Evolutionary conservation across 805 yeast genomes (phyloP).

Genomic region (Yarrowia sp.): DNA sequence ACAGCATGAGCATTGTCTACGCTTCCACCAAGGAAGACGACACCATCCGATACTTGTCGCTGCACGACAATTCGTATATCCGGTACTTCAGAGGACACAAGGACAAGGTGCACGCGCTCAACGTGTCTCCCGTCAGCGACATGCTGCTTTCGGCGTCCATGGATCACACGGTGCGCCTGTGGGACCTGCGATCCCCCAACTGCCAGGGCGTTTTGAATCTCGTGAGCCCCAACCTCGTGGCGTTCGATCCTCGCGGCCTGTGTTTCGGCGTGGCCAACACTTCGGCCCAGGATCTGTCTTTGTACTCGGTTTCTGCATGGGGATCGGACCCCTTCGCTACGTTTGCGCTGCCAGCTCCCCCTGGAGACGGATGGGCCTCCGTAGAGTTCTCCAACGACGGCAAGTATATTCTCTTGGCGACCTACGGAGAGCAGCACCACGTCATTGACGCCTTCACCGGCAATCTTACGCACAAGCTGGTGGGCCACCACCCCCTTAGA

Average conservation of each 20-base stretch:
- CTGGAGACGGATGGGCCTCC: constrained; percentile 51
- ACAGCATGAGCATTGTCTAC: constrained; percentile 67
- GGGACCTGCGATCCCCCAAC: constrained; percentile 77
- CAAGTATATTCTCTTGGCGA: constrained; percentile 56
- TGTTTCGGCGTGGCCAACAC: constrained; percentile 64
- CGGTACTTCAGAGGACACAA: constrained; percentile 89
- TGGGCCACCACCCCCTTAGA: constrained; percentile 48
- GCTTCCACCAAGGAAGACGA: constrained; percentile 79
- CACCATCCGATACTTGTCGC: constrained; percentile 63
- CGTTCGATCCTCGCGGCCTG: constrained; percentile 81
- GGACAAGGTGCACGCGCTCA: constrained; percentile 67
- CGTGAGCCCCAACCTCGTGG: constrained; percentile 55
- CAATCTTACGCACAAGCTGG: constrained; percentile 45
- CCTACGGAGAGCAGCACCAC: constrained; percentile 56
- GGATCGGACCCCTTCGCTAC: constrained; percentile 57
- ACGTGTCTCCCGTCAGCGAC: constrained; percentile 68
- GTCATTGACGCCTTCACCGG: constrained; percentile 73
- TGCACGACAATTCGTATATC: constrained; percentile 73
- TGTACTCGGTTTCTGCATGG: constrained; percentile 61
- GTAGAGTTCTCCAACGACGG: constrained; percentile 81
- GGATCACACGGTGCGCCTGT: constrained; percentile 77
- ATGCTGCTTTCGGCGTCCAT: constrained; percentile 62
- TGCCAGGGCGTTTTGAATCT: constrained; percentile 62
- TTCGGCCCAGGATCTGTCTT: constrained; percentile 40
- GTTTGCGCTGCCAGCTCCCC: constrained; percentile 43